A percentile compares a stretch with the other conserved stretches of the same genome.
phyloP scores from a whole-genome alignment of 2,329 filamentous ascomycete genomes.

The Scedosporium boydii region DNA sequence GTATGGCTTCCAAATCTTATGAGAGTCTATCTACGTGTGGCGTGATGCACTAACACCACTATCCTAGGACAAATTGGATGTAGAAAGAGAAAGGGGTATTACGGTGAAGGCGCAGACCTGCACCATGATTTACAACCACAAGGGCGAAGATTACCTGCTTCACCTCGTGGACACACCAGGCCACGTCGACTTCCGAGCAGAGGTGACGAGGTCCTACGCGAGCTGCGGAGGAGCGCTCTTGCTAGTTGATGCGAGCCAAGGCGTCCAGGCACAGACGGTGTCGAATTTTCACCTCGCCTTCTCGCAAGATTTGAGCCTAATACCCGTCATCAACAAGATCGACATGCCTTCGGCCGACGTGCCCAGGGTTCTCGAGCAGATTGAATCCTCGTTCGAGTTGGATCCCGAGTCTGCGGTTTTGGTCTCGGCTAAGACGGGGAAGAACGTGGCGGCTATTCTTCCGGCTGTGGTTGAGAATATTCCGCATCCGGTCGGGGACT shows the following conservation, averaged over 20 bases:
- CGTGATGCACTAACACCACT: background rate
- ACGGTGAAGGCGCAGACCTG: slow-evolving; percentile 99
- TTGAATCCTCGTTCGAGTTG: slow-evolving; percentile 79
- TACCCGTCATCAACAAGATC: slow-evolving; percentile 95
- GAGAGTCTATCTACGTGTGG: background rate
- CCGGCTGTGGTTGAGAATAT: slow-evolving; percentile 80
- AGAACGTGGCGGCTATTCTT: slow-evolving; percentile 75
- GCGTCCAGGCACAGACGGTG: slow-evolving; percentile 94
- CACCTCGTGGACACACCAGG: slow-evolving; percentile 96
- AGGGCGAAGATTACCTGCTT: slow-evolving; percentile 80
- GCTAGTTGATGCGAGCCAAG: slow-evolving; percentile 91
- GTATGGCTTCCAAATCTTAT: slow-evolving; percentile 16
- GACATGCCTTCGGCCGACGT: slow-evolving; percentile 85
- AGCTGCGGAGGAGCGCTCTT: slow-evolving; percentile 89
- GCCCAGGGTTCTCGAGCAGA: slow-evolving; percentile 76
- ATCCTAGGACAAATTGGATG: slow-evolving; percentile 74
- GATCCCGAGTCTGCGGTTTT: slow-evolving; percentile 59
- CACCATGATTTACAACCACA: slow-evolving; percentile 88
- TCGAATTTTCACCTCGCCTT: slow-evolving; percentile 98
- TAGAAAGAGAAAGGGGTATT: slow-evolving; percentile 91
- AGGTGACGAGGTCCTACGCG: slow-evolving; percentile 91
- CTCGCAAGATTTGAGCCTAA: slow-evolving; percentile 73
- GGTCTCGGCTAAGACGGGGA: slow-evolving; percentile 88
- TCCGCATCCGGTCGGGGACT: slow-evolving; percentile 68
- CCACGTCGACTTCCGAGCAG: slow-evolving; percentile 94